phyloP scores from a whole-genome alignment of 352 stramenopile species.

The Globisporangium middletonii region DNA sequence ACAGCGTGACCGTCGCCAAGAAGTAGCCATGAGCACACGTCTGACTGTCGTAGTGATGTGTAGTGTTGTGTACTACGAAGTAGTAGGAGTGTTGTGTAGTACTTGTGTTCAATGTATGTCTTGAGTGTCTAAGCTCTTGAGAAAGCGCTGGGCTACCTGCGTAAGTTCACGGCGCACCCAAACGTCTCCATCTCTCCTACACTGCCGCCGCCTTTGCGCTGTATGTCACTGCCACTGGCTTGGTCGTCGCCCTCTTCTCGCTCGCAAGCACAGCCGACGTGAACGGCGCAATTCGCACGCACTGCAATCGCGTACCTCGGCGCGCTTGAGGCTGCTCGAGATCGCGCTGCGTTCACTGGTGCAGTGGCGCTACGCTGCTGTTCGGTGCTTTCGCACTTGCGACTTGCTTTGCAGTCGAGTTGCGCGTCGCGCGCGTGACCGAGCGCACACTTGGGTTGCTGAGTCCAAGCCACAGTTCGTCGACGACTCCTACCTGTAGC shows the following conservation, averaged over 20 bases:
- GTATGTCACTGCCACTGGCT: neutral
- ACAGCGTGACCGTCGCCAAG: too few relatives aligned
- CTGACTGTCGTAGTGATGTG: too few relatives aligned
- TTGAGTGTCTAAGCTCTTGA: too few relatives aligned
- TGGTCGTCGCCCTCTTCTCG: slow-evolving; percentile 1
- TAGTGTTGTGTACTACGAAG: too few relatives aligned
- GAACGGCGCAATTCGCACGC: slow-evolving; percentile 1
- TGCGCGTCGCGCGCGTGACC: slow-evolving; percentile 9
- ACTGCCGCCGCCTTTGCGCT: neutral
- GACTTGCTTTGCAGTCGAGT: slow-evolving; percentile 4
- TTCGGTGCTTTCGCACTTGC: slow-evolving; percentile 1
- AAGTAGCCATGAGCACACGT: too few relatives aligned
- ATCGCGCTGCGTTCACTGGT: slow-evolving; percentile 6
- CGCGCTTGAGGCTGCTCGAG: slow-evolving; percentile 12
- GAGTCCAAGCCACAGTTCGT: too few relatives aligned
- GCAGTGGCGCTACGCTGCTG: neutral
- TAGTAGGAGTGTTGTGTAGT: too few relatives aligned
- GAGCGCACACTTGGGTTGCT: neutral
- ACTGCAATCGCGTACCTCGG: neutral
- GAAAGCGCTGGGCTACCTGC: too few relatives aligned
- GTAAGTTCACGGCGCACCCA: too few relatives aligned
- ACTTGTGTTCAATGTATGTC: too few relatives aligned
- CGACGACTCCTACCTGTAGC: too few relatives aligned
- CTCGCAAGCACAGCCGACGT: slow-evolving; percentile 7
- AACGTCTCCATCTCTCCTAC: too few relatives aligned